Evolutionary conservation across 345 rosid species (phyloP).

Genomic region (Brassica carinata): DNA sequence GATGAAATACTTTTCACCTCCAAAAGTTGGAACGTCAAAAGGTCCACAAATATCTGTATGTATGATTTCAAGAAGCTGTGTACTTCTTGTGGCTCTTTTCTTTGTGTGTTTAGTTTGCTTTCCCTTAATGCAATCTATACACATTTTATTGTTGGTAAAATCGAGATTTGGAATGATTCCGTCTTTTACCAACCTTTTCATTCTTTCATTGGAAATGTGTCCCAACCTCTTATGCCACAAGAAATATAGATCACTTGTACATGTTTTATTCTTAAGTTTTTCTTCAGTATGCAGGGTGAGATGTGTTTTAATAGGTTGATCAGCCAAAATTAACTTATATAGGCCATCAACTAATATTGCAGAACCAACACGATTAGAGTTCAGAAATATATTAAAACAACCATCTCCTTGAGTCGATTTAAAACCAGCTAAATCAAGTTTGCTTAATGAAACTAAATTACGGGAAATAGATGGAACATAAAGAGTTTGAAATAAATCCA

Average conservation of each 20-base stretch:
- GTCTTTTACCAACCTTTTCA: neutral
- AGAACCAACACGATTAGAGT: too few species aligned
- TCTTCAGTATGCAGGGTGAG: too few species aligned
- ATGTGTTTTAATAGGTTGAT: too few species aligned
- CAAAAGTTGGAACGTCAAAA: neutral
- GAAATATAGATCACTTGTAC: neutral
- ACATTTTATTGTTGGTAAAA: neutral
- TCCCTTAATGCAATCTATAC: constrained; percentile 7
- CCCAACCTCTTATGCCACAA: neutral
- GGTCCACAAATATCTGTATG: constrained; percentile 9
- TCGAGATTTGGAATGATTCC: neutral
- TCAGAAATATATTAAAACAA: neutral
- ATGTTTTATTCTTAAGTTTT: neutral
- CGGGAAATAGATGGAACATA: constrained; percentile 13
- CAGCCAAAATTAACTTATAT: neutral
- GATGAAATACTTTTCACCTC: neutral
- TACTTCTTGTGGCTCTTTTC: neutral
- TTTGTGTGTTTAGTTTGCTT: constrained; percentile 21
- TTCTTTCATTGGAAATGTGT: neutral
- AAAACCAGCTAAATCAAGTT: constrained; percentile 1
- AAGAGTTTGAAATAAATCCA: neutral
- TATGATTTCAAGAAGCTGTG: neutral
- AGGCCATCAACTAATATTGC: neutral
- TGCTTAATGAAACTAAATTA: constrained; percentile 4
- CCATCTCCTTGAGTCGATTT: neutral